phyloP scores from a whole-genome alignment of 202 grass and related monocot species.

The Carex sylvatica region DNA sequence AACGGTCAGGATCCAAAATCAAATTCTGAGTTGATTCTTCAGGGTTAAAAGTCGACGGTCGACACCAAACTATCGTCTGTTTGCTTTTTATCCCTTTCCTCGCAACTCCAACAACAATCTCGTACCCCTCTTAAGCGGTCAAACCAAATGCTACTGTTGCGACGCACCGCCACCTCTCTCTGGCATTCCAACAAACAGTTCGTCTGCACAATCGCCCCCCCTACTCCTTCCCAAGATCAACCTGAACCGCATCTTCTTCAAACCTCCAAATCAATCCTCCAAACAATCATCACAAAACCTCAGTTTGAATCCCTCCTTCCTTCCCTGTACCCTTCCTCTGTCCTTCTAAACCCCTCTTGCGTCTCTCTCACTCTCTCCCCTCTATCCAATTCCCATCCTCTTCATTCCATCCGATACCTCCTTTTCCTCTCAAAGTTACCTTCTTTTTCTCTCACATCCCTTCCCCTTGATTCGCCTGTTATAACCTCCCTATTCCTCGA shows the following conservation, averaged over 20 bases:
- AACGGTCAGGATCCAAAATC: too few relatives aligned
- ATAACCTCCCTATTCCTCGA: conserved; percentile 32
- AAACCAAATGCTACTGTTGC: neutral
- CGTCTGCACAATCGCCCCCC: conserved; percentile 20
- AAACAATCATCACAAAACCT: conserved; percentile 32
- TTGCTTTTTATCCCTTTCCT: neutral
- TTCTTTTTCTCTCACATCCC: conserved; percentile 9
- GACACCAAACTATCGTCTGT: neutral
- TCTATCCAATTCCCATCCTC: conserved; percentile 33
- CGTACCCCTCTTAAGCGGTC: neutral
- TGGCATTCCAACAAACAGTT: conserved; percentile 28
- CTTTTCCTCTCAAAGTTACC: conserved; percentile 42
- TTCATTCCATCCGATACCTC: conserved; percentile 47
- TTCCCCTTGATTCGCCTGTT: neutral
- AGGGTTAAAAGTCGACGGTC: too few relatives aligned
- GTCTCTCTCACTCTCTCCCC: conserved; percentile 47
- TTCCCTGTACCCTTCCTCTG: conserved; percentile 31
- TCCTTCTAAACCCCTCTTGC: conserved; percentile 62
- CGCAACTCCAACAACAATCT: neutral
- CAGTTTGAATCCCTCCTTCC: conserved; percentile 42
- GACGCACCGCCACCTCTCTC: conserved; percentile 8
- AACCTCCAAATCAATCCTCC: conserved; percentile 25
- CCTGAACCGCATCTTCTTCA: conserved; percentile 21
- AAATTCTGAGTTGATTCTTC: too few relatives aligned
- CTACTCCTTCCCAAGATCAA: neutral